Base-by-base conservation (phyloP, 2,329 filamentous ascomycete genomes). In the Phialophora macrospora region DNA sequence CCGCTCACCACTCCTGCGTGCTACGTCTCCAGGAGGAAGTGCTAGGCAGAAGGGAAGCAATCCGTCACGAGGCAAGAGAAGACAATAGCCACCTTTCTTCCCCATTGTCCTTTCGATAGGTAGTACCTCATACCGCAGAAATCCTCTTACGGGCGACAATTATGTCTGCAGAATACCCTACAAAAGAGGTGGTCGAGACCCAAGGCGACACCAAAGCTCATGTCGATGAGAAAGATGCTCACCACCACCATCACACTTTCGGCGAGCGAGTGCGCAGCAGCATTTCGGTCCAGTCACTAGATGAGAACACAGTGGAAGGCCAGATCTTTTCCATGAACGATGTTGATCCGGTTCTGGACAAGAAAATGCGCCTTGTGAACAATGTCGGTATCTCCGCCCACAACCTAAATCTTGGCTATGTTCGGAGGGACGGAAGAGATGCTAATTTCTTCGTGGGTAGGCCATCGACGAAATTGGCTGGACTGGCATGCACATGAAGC, bases 381-480 rank as follows among this genome's bases (percentile, higher is more conserved):
- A 70, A 75, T 51, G 77, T 71, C 12, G 44, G 46, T 51, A 17
- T 4, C 22, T 46, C 56, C 56, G 3, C 17, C 14, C 28, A 11
- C 5, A 24, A 48, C 17, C 28, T 3, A 7, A n/a, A 44, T 44
- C 2, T n/a, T 44, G 38, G 38, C 7, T 22, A 24, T 48, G 5
- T 24, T 22, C 41, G 26, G 17, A 22, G 17, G 8, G 22, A 24
- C 48, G 17, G 24, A 51, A 11, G 24, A 26, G 9, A 17, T 51
- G 48, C 48, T 7, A 52, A 26, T 34, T 8, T 57, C 30, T 4
- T 3, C 9, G 6, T 32, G 32, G 32, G n/a, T 51, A 72, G 66
- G 61, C 78, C 7, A 80, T 81, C 55, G 85, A 88, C 70, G 82
- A 88, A 70, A 87, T 88, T 66, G 86, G 86, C 12, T 86, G 85